A percentile compares a stretch with the other conserved stretches of the same genome.
Conservation (phyloP, 305 asterid species). For the Coffea humblotiana region DNA sequence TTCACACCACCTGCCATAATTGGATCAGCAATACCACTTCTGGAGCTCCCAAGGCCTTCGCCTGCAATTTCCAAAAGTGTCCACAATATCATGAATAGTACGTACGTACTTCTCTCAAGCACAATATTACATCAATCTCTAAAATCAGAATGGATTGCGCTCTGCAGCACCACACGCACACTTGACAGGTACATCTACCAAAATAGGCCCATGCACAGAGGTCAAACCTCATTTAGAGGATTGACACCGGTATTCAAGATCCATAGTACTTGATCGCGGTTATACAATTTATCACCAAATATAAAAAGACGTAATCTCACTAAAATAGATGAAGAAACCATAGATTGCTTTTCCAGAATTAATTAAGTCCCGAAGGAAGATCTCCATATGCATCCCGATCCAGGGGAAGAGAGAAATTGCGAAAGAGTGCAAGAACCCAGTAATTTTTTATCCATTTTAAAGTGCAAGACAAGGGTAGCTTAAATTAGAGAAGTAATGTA, state of each 20-base stretch:
- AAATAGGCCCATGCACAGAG: not conserved
- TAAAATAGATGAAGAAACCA: not conserved
- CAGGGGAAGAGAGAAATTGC: not conserved
- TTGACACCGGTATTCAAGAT: not conserved
- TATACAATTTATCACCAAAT: not conserved
- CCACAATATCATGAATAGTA: not conserved
- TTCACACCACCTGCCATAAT: conserved; percentile 82
- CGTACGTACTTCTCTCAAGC: not conserved
- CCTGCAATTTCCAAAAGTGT: conserved; percentile 43
- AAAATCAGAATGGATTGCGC: not conserved
- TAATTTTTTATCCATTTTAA: not conserved
- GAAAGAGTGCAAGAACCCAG: not conserved
- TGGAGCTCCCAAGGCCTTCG: conserved; percentile 91
- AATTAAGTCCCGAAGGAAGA: not conserved
- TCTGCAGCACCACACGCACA: not conserved
- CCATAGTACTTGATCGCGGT: not conserved
- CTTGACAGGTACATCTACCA: not conserved
- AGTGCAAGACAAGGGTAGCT: not conserved
- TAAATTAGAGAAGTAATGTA: not conserved
- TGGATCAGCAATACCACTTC: conserved; percentile 88
- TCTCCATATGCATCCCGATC: not conserved
- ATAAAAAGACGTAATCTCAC: not conserved
- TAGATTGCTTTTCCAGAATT: not conserved
- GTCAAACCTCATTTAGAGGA: not conserved
- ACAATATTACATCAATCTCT: not conserved